A percentile compares a stretch with the other conserved stretches of the same genome.
phyloP scores from a whole-genome alignment of 2,329 filamentous ascomycete genomes.

The Colletotrichum plurivorum region DNA sequence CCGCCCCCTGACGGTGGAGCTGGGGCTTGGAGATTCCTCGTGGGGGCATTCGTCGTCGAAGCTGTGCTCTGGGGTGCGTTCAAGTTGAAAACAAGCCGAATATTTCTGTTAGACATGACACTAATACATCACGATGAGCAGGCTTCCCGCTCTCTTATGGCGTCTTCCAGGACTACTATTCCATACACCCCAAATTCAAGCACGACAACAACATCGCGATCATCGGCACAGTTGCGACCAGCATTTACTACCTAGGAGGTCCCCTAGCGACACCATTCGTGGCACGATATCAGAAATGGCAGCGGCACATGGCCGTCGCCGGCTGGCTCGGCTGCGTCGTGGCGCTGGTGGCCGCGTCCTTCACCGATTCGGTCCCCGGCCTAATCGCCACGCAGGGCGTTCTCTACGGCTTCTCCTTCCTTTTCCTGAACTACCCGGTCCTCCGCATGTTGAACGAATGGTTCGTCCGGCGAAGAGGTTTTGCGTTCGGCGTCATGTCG shows the following conservation, averaged over 20 bases:
- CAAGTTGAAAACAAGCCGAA: rapidly evolving
- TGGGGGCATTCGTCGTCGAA: background rate
- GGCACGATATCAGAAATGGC: conserved; percentile 41
- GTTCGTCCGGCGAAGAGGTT: conserved; percentile 60
- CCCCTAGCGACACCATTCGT: conserved; percentile 44
- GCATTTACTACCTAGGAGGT: conserved; percentile 45
- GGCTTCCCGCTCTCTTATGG: conserved; percentile 47
- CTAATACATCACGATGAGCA: conserved; percentile 1
- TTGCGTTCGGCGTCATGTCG: conserved; percentile 66
- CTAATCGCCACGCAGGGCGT: conserved; percentile 47
- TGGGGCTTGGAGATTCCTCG: background rate
- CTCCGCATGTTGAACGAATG: conserved; percentile 59
- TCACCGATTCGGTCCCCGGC: conserved; percentile 41
- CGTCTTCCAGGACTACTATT: conserved; percentile 50
- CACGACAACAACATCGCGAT: conserved; percentile 44
- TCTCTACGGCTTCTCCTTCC: conserved; percentile 50
- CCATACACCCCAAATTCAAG: conserved; percentile 43
- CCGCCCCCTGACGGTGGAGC: background rate
- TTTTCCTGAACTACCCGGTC: conserved; percentile 57
- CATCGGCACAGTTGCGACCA: conserved; percentile 45
- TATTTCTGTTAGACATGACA: too few species aligned
- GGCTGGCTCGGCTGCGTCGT: conserved; percentile 17
- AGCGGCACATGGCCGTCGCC: conserved; percentile 27
- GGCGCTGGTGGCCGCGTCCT: conserved; percentile 38
- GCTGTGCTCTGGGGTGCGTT: conserved; percentile 20